These are phyloP conservation scores for Fraxinus floribunda DNA, from an alignment of 305 asterid genomes.

Conservation along the genomic window DNA sequence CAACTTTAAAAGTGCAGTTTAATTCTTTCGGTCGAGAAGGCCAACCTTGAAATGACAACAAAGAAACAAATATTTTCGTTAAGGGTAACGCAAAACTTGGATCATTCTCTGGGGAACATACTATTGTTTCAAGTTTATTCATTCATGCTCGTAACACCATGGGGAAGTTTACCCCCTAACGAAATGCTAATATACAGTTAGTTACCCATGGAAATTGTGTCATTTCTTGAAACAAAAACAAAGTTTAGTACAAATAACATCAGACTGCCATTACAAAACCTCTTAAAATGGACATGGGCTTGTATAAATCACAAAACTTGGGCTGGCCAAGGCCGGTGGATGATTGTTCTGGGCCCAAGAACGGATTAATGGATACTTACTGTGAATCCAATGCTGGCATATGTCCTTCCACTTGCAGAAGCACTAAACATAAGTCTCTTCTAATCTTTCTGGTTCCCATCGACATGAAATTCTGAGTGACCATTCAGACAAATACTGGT, in stretches of 20 bases:
- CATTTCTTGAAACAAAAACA: not conserved
- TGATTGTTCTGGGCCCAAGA: not conserved
- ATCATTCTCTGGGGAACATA: not conserved
- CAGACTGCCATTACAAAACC: no score
- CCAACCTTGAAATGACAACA: not conserved
- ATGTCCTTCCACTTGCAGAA: not conserved
- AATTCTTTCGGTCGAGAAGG: not conserved
- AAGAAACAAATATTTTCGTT: not conserved
- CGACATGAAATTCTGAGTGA: not conserved
- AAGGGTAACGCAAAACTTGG: not conserved
- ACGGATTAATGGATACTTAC: not conserved
- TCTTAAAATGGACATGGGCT: not conserved
- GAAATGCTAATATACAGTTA: not conserved
- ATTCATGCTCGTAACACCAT: not conserved
- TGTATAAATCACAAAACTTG: not conserved
- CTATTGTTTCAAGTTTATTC: not conserved
- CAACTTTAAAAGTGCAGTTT: not conserved
- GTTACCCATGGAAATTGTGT: not conserved
- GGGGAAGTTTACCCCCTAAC: no score
- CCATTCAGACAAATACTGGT: not conserved
- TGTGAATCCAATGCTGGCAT: not conserved
- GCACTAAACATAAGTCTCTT: not conserved
- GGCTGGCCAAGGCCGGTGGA: not conserved
- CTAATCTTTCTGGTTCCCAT: not conserved
- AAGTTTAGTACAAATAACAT: no score